A percentile compares a stretch with the other conserved stretches of the same genome.
phyloP scores from a whole-genome alignment of 2,329 filamentous ascomycete genomes.

The Raffaelea ambrosiae region DNA sequence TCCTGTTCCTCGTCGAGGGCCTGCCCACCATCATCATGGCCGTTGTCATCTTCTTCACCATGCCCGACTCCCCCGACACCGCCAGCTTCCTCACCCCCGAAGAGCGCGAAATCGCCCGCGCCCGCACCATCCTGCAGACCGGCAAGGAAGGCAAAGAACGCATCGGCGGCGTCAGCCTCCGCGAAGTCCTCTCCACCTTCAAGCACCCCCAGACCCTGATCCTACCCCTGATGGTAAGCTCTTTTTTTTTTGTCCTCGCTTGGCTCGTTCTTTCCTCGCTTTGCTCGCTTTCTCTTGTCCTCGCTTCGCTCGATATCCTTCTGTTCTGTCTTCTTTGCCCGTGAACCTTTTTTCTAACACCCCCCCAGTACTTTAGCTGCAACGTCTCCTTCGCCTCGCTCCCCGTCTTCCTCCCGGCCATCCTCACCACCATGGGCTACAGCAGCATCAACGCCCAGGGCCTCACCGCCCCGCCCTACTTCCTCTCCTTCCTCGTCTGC shows the following conservation, averaged over 20 bases:
- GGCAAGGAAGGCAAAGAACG: conserved; percentile 40
- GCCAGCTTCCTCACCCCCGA: conserved; percentile 47
- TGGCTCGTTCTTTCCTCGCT: neutral
- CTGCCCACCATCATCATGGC: conserved; percentile 49
- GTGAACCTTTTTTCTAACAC: no score
- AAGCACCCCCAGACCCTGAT: conserved; percentile 41
- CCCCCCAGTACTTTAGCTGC: conserved; percentile 23
- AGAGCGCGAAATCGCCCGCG: conserved; percentile 48
- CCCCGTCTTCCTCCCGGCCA: conserved; percentile 56
- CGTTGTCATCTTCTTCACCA: conserved; percentile 42
- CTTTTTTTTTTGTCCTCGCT: neutral
- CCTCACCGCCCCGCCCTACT: conserved; percentile 62
- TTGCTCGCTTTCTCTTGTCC: neutral
- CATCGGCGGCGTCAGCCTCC: conserved; percentile 31
- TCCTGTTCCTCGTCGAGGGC: conserved; percentile 59
- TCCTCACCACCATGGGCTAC: conserved; percentile 60
- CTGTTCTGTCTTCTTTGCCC: no score
- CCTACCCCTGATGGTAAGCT: conserved; percentile 20
- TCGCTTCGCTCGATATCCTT: no score
- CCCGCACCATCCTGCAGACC: conserved; percentile 43
- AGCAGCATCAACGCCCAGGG: conserved; percentile 59
- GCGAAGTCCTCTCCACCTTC: conserved; percentile 38
- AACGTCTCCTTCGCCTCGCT: conserved; percentile 29
- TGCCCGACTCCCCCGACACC: conserved; percentile 42
- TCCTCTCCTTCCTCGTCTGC: conserved; percentile 56